A percentile compares a stretch with the other conserved stretches of the same genome.
phyloP scores from a whole-genome alignment of 768 basidiomycete genomes.

The Hirschioporus abietinus region DNA sequence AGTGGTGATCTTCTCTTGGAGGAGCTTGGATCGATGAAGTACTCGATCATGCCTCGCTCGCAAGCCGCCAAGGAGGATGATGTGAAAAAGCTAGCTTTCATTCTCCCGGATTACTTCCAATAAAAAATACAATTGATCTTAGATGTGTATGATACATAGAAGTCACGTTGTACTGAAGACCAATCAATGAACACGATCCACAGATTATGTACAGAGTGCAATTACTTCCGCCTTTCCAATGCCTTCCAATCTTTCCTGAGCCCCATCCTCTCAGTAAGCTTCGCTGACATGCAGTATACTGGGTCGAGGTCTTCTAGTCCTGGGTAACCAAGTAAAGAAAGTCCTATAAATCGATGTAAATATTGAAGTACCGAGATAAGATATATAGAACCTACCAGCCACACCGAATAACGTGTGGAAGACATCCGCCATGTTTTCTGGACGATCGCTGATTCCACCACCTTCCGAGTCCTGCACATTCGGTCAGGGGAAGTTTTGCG shows the following conservation, averaged over 20 bases:
- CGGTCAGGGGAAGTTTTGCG: background rate
- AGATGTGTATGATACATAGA: background rate
- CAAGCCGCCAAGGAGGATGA: conserved; percentile 53
- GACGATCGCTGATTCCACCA: conserved; percentile 92
- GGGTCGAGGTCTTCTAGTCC: conserved; percentile 85
- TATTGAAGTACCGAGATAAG: background rate
- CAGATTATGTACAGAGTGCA: too few species aligned
- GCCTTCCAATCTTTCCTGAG: conserved; percentile 64
- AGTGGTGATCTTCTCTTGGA: conserved; percentile 55
- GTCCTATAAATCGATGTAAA: conserved; percentile 38
- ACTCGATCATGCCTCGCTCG: conserved; percentile 73
- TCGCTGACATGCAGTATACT: conserved; percentile 92
- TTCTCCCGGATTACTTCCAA: conserved; percentile 74
- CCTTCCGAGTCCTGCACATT: conserved; percentile 69
- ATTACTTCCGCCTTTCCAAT: conserved; percentile 33
- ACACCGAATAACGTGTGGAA: conserved; percentile 94
- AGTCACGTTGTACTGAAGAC: too few species aligned
- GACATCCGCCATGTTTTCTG: conserved; percentile 93
- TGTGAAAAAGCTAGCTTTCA: conserved; percentile 60
- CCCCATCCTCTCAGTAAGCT: conserved; percentile 62
- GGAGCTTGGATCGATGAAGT: conserved; percentile 79
- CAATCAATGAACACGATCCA: too few species aligned
- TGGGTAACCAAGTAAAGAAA: conserved; percentile 86
- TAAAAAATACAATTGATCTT: background rate
- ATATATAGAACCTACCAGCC: conserved; percentile 48